These are phyloP conservation scores for Schizothecium vesticola DNA, from an alignment of 495 filamentous ascomycete genomes.

Conservation along the genomic window DNA sequence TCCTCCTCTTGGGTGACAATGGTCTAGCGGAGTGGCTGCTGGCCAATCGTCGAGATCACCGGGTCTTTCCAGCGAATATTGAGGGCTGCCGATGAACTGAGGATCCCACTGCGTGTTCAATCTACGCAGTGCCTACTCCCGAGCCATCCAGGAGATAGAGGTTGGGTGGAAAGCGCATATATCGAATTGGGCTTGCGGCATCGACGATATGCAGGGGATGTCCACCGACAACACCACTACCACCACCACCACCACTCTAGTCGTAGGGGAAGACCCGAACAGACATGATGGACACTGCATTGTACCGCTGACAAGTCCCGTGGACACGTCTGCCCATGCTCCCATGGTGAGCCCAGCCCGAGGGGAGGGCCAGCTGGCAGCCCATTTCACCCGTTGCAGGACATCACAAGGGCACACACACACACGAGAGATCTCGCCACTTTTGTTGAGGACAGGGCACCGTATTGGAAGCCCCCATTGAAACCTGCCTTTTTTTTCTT, in stretches of 20 bases:
- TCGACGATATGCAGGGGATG: background rate
- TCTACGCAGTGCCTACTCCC: background rate
- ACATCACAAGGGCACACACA: constrained; percentile 3
- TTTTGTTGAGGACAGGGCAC: background rate
- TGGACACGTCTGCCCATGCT: background rate
- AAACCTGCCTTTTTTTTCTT: background rate
- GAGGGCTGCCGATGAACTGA: background rate
- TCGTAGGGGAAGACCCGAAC: background rate
- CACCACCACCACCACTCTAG: background rate
- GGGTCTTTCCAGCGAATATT: constrained; percentile 7
- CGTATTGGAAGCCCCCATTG: background rate
- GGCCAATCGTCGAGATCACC: constrained; percentile 24
- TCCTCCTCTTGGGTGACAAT: background rate
- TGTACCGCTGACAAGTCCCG: constrained; percentile 4
- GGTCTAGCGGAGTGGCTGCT: background rate
- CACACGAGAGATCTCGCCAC: constrained; percentile 5
- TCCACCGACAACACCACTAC: background rate
- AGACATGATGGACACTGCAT: background rate
- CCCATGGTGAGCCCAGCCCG: constrained; percentile 3
- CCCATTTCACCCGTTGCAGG: constrained; percentile 1
- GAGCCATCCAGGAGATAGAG: background rate
- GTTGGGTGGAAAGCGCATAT: background rate
- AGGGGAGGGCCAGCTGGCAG: background rate
- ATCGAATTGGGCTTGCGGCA: background rate
- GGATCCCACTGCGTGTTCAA: background rate